Evolutionary conservation across 441 rosid genomes (phyloP).

Genomic region (Biscutella laevigata): DNA sequence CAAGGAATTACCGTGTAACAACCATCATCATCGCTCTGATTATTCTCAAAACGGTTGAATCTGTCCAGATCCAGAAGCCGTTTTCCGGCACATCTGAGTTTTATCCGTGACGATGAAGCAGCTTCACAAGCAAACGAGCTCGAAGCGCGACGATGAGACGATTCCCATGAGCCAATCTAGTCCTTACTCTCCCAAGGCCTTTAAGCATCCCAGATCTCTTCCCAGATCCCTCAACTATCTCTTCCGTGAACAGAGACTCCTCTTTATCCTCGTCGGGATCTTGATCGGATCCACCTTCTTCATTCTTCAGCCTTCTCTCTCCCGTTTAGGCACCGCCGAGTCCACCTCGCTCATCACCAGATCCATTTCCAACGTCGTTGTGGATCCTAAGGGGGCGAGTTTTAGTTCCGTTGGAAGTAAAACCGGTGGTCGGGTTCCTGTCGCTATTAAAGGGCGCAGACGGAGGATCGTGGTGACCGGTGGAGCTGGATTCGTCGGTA

Average conservation of each 20-base stretch:
- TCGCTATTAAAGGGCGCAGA: conserved; percentile 47
- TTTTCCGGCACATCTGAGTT: conserved; percentile 5
- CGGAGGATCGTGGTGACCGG: conserved; percentile 84
- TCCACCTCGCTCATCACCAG: conserved; percentile 28
- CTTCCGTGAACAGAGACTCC: conserved; percentile 70
- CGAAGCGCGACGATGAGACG: conserved; percentile 64
- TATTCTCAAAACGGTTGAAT: conserved; percentile 25
- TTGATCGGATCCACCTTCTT: conserved; percentile 84
- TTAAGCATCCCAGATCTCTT: conserved; percentile 61
- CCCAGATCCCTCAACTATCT: conserved; percentile 76
- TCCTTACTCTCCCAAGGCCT: conserved; percentile 53
- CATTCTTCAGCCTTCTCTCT: conserved; percentile 75
- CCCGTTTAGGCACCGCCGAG: conserved; percentile 45
- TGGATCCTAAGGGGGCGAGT: conserved; percentile 1
- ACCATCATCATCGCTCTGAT: conserved; percentile 3
- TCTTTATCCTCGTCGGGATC: conserved; percentile 81
- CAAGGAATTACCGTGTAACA: conserved; percentile 19
- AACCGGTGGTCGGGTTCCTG: conserved; percentile 61
- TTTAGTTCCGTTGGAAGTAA: conserved; percentile 14
- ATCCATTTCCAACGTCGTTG: conserved; percentile 19
- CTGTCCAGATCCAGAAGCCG: conserved; percentile 16
- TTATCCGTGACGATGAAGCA: conserved; percentile 48
- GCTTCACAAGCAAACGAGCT: conserved; percentile 69
- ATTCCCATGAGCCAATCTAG: conserved; percentile 33
- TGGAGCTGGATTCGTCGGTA: conserved; percentile 94